Percentiles rank a stretch among this genome's conserved stretches.
These are phyloP conservation scores for Medicago ruthenica DNA, from an alignment of 306 rosid genomes.

Conservation along the genomic window DNA sequence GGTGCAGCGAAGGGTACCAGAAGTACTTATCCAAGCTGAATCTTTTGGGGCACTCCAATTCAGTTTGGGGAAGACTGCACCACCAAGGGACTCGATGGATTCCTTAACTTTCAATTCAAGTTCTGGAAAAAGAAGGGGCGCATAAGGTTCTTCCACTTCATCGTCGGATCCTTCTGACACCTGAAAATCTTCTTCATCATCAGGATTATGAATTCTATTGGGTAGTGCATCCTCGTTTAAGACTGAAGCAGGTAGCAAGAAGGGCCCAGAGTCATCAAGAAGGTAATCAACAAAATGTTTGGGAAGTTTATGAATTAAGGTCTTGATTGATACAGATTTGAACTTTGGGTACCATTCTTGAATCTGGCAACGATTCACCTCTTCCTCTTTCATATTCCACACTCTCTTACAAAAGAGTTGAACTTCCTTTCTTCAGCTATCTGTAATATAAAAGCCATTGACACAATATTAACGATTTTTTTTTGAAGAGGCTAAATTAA, in stretches of 20 bases:
- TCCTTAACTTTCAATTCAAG: no score
- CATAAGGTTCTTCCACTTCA: constrained; percentile 58
- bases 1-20: constrained; percentile 62
- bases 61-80: no score
- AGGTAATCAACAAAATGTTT: constrained; percentile 75
- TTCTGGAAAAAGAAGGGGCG: constrained; percentile 70
- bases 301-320: constrained; percentile 71
- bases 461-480: no score
- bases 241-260: constrained; percentile 71
- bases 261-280: constrained; percentile 71
- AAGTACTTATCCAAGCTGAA: constrained; percentile 77
- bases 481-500: no score
- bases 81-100: no score
- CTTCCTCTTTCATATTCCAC: no score
- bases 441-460: no score
- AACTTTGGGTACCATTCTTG: no score
- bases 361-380: no score
- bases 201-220: constrained; percentile 67
- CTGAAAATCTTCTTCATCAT: constrained; percentile 77
- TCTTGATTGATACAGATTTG: no score
- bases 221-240: constrained; percentile 82
- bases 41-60: constrained; percentile 96
- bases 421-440: no score
- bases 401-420: no score
- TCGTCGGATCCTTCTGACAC: constrained; percentile 68